phyloP scores from a whole-genome alignment of 805 yeast genomes.

The Saturnispora quitensis region DNA sequence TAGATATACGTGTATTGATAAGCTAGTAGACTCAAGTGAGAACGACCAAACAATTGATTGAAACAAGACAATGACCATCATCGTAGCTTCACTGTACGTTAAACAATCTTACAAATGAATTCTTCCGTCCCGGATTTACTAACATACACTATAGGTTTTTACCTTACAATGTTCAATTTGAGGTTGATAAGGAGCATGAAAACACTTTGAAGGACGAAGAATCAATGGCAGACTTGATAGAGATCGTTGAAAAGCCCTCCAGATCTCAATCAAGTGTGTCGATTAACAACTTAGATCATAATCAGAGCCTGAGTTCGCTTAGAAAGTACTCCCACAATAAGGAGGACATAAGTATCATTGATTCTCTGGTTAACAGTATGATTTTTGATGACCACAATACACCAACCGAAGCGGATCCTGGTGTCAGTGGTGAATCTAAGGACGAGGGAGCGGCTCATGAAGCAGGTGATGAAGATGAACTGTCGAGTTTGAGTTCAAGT shows the following conservation, averaged over 20 bases:
- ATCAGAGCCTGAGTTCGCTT: background rate
- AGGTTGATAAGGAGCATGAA: constrained; percentile 26
- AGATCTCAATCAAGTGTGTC: background rate
- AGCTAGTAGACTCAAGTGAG: background rate
- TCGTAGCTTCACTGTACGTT: constrained; percentile 61
- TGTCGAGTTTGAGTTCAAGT: constrained; percentile 3
- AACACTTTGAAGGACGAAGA: constrained; percentile 11
- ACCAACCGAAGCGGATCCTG: background rate
- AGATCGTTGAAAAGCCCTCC: constrained; percentile 15
- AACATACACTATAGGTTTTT: constrained; percentile 39
- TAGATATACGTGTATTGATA: background rate
- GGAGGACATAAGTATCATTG: constrained; percentile 7
- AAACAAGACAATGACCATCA: constrained; percentile 43
- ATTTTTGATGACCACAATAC: background rate
- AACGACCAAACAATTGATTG: background rate
- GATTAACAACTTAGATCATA: background rate
- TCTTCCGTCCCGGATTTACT: background rate
- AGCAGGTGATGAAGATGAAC: constrained; percentile 13
- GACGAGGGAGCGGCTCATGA: background rate
- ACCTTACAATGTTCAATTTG: constrained; percentile 69
- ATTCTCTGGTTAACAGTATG: background rate
- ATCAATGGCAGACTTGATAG: constrained; percentile 20
- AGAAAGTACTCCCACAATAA: background rate
- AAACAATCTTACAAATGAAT: background rate
- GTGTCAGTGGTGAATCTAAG: background rate